A percentile compares a stretch with the other conserved stretches of the same genome.
These are phyloP conservation scores for Aquilaria sinensis DNA, from an alignment of 345 rosid genomes.

Conservation along the genomic window DNA sequence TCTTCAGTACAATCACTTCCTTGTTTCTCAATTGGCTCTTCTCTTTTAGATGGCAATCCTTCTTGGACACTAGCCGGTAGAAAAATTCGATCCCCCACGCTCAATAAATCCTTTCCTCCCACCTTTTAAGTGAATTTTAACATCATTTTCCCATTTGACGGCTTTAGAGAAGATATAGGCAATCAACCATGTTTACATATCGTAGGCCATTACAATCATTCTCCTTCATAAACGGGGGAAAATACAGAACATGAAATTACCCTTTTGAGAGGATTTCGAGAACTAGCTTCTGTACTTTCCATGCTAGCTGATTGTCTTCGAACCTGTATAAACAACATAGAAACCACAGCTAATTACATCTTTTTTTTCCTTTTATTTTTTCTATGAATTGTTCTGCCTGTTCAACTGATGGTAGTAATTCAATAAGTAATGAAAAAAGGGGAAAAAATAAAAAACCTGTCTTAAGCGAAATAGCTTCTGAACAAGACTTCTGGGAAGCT, in stretches of 20 bases:
- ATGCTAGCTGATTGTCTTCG: constrained; percentile 39
- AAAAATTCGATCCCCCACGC: constrained; percentile 62
- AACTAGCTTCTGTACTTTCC: constrained; percentile 21
- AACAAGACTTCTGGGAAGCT: constrained; percentile 72
- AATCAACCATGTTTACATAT: too few species aligned
- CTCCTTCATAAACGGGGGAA: too few species aligned
- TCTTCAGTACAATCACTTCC: constrained; percentile 39
- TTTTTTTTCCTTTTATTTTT: too few species aligned
- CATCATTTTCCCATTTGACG: constrained; percentile 15
- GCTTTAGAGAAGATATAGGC: too few species aligned
- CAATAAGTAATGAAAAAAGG: not conserved
- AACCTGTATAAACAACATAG: constrained; percentile 34
- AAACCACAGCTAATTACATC: constrained; percentile 25
- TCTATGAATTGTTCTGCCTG: too few species aligned
- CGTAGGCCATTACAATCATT: not conserved
- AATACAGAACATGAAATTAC: constrained; percentile 24
- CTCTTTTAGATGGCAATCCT: constrained; percentile 31
- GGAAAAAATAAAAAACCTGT: constrained; percentile 40
- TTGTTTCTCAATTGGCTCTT: constrained; percentile 32
- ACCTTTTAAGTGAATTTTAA: constrained; percentile 44
- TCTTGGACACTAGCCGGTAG: constrained; percentile 56
- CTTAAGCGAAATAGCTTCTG: constrained; percentile 86
- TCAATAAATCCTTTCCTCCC: constrained; percentile 69
- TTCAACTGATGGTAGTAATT: too few species aligned
- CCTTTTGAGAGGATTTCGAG: constrained; percentile 45